Conservation (phyloP, 2,329 filamentous ascomycete genomes). For the Alternaria ethzedia region DNA sequence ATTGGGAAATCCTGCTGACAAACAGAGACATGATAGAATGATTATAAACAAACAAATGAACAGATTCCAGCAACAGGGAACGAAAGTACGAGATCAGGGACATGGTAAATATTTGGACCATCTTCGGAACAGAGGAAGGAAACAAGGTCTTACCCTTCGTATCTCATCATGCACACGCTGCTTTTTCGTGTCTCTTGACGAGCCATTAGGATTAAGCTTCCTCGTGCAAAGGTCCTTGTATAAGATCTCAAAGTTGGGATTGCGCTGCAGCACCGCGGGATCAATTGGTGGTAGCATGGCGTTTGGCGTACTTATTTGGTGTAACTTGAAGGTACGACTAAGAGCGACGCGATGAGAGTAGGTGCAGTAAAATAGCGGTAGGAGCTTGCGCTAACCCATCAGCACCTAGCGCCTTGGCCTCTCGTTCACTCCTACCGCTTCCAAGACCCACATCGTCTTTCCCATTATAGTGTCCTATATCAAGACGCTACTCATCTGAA, state of each 20-base stretch:
- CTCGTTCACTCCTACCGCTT: background rate
- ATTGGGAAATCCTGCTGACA: too few species aligned
- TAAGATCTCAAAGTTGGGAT: slow-evolving; percentile 54
- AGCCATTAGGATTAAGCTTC: slow-evolving; percentile 54
- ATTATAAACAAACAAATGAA: slow-evolving; percentile 4
- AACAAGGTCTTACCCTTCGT: slow-evolving; percentile 37
- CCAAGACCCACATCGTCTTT: too few species aligned
- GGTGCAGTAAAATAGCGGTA: slow-evolving; percentile 5
- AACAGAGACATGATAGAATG: background rate
- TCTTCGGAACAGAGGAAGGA: too few species aligned
- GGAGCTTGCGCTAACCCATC: background rate
- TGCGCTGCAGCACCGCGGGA: slow-evolving; percentile 43
- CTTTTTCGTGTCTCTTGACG: slow-evolving; percentile 51
- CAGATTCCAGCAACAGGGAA: background rate
- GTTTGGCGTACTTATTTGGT: background rate
- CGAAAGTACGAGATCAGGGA: background rate
- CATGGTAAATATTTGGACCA: too few species aligned
- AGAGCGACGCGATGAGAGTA: background rate
- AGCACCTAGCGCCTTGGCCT: slow-evolving; percentile 11
- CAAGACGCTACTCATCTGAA: background rate
- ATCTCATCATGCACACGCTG: slow-evolving; percentile 51
- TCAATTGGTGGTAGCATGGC: slow-evolving; percentile 53
- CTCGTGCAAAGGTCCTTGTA: slow-evolving; percentile 54
- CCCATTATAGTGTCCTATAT: too few species aligned
- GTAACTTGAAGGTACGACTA: background rate